Evolutionary conservation across 1,284 basidiomycete genomes (phyloP).

Genomic region (Ganoderma boninense): DNA sequence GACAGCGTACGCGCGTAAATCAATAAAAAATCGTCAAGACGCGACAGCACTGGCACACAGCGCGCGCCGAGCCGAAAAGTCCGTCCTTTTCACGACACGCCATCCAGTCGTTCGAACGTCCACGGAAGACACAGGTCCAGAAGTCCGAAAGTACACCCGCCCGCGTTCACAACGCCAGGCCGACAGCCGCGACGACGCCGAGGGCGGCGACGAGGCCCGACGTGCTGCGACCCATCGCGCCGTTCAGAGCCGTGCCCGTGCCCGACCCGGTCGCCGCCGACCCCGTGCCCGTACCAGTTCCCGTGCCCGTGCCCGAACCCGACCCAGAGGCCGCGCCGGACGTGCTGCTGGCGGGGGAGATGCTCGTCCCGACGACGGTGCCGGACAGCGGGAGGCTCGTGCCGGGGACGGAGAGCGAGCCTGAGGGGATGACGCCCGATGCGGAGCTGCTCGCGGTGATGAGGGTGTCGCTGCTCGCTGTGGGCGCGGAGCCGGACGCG

Average conservation of each 20-base stretch:
- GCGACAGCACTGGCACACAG: too few species aligned
- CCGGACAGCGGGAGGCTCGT: not conserved
- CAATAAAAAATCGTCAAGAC: too few species aligned
- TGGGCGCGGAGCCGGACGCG: not conserved
- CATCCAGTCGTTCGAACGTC: too few species aligned
- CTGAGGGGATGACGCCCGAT: not conserved
- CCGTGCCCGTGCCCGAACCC: not conserved
- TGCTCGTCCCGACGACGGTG: not conserved
- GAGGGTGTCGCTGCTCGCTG: not conserved
- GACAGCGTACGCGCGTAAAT: too few species aligned
- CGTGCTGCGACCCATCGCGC: conserved; percentile 2
- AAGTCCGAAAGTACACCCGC: not conserved
- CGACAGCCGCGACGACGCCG: conserved; percentile 25
- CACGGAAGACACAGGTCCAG: too few species aligned
- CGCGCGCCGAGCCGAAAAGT: too few species aligned
- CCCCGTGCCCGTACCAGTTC: conserved; percentile 4
- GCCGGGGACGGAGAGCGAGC: not conserved
- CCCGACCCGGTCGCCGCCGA: not conserved
- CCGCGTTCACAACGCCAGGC: conserved; percentile 20
- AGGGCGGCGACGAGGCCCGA: conserved; percentile 17
- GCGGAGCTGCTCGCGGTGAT: not conserved
- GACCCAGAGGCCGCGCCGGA: not conserved
- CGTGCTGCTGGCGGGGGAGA: not conserved
- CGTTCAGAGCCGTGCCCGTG: conserved; percentile 10
- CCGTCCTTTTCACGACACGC: too few species aligned